Conservation (phyloP, 192 early-diverging fungal genomes). For the Pecoramyces ruminantium region DNA sequence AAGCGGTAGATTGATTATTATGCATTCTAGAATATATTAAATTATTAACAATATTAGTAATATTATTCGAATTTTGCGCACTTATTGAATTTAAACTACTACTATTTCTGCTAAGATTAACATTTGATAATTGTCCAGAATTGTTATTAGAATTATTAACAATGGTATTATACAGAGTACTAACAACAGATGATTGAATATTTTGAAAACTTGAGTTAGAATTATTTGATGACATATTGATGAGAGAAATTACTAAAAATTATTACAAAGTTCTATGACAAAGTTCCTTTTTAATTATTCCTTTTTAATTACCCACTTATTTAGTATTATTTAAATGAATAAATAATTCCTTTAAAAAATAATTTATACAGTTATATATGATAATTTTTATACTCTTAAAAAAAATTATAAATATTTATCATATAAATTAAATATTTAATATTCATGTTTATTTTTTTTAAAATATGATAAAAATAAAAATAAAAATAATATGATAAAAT, state of each 20-base stretch:
- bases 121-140: background rate
- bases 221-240: background rate
- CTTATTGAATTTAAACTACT: background rate
- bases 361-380: no score
- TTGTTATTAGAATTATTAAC: background rate
- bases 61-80: background rate
- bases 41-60: background rate
- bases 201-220: background rate
- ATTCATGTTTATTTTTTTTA: no score
- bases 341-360: no score
- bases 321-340: no score
- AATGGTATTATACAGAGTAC: background rate
- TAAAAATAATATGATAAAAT: no score
- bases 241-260: background rate
- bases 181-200: background rate
- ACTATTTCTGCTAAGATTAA: background rate
- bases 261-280: background rate
- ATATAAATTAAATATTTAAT: no score
- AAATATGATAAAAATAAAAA: no score
- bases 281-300: no score
- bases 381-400: no score
- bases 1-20: background rate
- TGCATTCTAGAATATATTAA: background rate
- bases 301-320: no score
- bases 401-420: no score